Conservation (phyloP, 108 stramenopile genomes). For the Nitzschia putrida region DNA sequence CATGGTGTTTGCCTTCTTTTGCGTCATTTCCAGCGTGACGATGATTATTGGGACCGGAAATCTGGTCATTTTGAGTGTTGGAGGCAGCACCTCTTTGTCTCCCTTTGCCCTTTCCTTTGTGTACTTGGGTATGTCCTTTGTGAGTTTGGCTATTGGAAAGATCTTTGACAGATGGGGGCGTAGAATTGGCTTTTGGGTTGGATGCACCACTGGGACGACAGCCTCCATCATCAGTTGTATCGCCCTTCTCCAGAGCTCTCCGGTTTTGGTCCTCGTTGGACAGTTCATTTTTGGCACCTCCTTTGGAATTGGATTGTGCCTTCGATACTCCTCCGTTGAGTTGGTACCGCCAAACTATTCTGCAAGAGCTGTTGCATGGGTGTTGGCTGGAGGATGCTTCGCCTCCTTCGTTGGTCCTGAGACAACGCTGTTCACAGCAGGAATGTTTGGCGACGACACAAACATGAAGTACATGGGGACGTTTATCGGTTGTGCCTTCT, state of each 20-base stretch:
- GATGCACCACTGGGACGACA: constrained; percentile 22
- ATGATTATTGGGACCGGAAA: constrained; percentile 38
- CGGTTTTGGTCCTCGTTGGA: constrained; percentile 22
- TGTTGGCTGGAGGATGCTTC: constrained; percentile 42
- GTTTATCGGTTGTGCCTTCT: constrained; percentile 20
- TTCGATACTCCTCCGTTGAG: constrained; percentile 43
- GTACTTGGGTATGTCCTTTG: constrained; percentile 36
- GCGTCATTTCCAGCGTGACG: constrained; percentile 20
- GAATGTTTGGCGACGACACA: constrained; percentile 19
- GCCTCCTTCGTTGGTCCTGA: constrained; percentile 54
- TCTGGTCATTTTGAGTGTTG: constrained; percentile 40
- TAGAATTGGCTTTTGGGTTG: constrained; percentile 40
- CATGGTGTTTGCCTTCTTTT: constrained; percentile 33
- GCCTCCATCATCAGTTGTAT: constrained; percentile 14
- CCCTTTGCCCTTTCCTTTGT: constrained; percentile 39
- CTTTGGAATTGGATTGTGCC: constrained; percentile 41
- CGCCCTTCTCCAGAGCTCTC: constrained; percentile 8
- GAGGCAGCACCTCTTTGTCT: constrained; percentile 25
- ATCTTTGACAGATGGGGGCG: constrained; percentile 29
- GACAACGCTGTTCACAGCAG: constrained; percentile 25
- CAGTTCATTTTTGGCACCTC: constrained; percentile 34
- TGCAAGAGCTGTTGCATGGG: constrained; percentile 33
- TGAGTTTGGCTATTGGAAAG: constrained; percentile 31
- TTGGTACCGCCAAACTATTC: constrained; percentile 26
- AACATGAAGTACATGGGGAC: constrained; percentile 34